These are phyloP conservation scores for Syncephalastrum monosporum DNA, from an alignment of 371 early-diverging fungal genomes.

Conservation along the genomic window DNA sequence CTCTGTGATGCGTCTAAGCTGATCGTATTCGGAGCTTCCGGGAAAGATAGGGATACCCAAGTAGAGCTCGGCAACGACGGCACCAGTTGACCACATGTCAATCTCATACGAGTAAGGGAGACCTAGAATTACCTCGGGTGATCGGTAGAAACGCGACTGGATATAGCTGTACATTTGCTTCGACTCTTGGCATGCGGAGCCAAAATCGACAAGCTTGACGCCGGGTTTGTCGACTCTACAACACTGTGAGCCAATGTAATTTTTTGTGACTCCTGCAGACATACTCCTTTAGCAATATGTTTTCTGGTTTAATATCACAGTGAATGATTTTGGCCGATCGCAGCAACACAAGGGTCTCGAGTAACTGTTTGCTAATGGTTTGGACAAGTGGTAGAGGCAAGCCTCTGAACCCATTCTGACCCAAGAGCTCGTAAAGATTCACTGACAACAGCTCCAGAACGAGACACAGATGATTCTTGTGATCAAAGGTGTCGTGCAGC, in stretches of 20 bases:
- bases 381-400: slow-evolving; percentile 83
- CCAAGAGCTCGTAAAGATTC: slow-evolving; percentile 93
- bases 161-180: slow-evolving; percentile 90
- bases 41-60: slow-evolving; percentile 91
- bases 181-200: slow-evolving; percentile 89
- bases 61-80: slow-evolving; percentile 97
- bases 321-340: slow-evolving; percentile 89
- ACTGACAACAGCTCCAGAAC: slow-evolving; percentile 93
- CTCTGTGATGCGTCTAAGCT: slow-evolving; percentile 84
- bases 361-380: slow-evolving; percentile 80
- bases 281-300: slow-evolving; percentile 88
- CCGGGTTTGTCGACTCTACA: slow-evolving; percentile 68
- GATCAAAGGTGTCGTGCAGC: slow-evolving; percentile 83
- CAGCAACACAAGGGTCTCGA: slow-evolving; percentile 84
- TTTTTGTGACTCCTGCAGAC: slow-evolving; percentile 1
- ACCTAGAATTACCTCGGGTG: slow-evolving; percentile 96
- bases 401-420: slow-evolving; percentile 88
- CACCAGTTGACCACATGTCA: slow-evolving; percentile 99
- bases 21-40: slow-evolving; percentile 89
- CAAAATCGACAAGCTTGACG: slow-evolving; percentile 98
- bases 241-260: background rate
- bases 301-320: slow-evolving; percentile 98
- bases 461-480: slow-evolving; percentile 90
- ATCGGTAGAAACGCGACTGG: slow-evolving; percentile 96
- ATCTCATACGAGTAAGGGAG: slow-evolving; percentile 88